Conservation (phyloP, 2,329 filamentous ascomycete genomes). For the Paraphaeosphaeria sporulosa region DNA sequence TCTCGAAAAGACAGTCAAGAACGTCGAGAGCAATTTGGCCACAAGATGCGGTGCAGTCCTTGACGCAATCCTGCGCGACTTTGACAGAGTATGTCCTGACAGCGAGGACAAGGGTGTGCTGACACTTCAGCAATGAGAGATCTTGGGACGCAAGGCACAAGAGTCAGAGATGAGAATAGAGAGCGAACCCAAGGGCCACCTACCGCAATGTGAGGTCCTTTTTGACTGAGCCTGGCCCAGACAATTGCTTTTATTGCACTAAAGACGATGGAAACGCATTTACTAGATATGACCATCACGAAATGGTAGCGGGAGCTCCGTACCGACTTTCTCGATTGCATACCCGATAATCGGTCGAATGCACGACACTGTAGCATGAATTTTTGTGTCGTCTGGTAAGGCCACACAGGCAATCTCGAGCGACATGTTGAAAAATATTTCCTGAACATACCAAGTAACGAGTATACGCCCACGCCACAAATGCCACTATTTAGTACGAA, state of each 20-base stretch:
- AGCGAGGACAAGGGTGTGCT: conserved; percentile 4
- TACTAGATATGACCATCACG: neutral
- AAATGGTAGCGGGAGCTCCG: neutral
- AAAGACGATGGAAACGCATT: neutral
- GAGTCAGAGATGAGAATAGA: conserved; percentile 6
- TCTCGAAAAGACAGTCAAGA: conserved; percentile 1
- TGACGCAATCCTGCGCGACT: conserved; percentile 8
- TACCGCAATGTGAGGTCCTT: neutral
- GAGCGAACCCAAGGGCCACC: neutral
- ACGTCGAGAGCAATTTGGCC: neutral
- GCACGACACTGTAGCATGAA: too few species aligned
- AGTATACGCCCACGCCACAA: too few species aligned
- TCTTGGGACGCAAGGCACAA: conserved; percentile 6
- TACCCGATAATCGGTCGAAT: too few species aligned
- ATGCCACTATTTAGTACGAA: neutral
- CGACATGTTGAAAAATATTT: too few species aligned
- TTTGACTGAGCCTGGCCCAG: neutral
- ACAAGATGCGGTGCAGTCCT: neutral
- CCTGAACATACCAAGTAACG: too few species aligned
- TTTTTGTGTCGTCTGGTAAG: too few species aligned
- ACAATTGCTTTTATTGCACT: neutral
- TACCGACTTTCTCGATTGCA: neutral
- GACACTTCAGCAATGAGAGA: conserved; percentile 8
- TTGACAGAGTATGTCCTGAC: conserved; percentile 13
- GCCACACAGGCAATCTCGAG: too few species aligned